Percentiles rank a stretch among this genome's conserved stretches.
These are phyloP conservation scores for Xanthoconium stramineum DNA, from an alignment of 768 basidiomycete species.

Conservation along the genomic window DNA sequence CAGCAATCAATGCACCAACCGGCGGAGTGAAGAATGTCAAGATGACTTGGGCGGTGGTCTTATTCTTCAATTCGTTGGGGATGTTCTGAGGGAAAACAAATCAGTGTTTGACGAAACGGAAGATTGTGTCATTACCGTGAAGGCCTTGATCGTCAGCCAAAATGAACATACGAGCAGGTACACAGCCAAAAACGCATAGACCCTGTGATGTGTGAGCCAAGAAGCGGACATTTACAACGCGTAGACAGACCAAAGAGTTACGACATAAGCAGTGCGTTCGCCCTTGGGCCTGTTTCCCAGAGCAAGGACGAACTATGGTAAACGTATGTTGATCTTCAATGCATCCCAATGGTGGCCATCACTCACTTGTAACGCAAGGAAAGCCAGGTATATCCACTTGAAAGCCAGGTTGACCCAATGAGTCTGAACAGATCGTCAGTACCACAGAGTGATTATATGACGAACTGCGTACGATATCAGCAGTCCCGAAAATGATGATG, in stretches of 20 bases:
- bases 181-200: conserved; percentile 77
- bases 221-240: neutral
- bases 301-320: conserved; percentile 58
- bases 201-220: conserved; percentile 41
- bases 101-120: neutral
- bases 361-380: conserved; percentile 72
- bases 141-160: conserved; percentile 77
- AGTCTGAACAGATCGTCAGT: conserved; percentile 42
- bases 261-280: conserved; percentile 67
- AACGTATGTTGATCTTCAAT: neutral
- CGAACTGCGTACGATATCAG: conserved; percentile 52
- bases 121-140: conserved; percentile 47
- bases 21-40: conserved; percentile 67
- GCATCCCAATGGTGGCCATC: too few relatives aligned
- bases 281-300: conserved; percentile 87
- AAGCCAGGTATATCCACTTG: conserved; percentile 85
- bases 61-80: conserved; percentile 46
- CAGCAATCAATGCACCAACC: conserved; percentile 78
- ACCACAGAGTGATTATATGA: neutral
- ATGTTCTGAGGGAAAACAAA: conserved; percentile 41
- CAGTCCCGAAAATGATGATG: conserved; percentile 70
- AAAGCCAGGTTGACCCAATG: conserved; percentile 82
- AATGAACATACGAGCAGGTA: conserved; percentile 89
- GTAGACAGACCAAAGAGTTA: conserved; percentile 62
- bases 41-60: conserved; percentile 50